Evolutionary conservation across 768 basidiomycete genomes (phyloP), one percentile per base, ranked within the genome.

Genomic region (Tylopilus plumbeoviolaceoides): DNA sequence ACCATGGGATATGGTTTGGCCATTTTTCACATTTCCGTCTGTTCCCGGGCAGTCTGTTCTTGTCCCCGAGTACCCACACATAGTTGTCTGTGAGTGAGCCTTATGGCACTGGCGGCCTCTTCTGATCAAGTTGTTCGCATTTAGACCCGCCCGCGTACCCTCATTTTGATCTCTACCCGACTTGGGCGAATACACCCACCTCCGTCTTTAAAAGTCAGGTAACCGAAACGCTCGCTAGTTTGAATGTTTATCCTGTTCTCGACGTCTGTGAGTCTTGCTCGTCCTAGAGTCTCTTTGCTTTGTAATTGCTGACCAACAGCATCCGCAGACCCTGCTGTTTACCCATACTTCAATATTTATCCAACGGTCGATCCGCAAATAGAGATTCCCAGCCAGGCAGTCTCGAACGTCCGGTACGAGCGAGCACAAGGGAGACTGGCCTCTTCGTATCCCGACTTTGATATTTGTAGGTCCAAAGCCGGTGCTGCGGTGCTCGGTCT

Each of bases 311-410:
- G 51, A 64, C 67, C 45, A 50, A 62, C n/a, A 60, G 7, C 23
- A 17, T 66, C 50, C 66, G 47, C 44, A 76, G 76, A 76, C 54
- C 70, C 68, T 8, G 51, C 67, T 17, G 56, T 65, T 30, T 80
- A 78, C 59, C 77, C 79, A 27, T 53, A 72, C 59, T 65, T 78
- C 35, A 63, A 72, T 48, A 59, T 77, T 21, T 79, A 78, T 62
- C 76, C 76, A 39, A 43, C 14, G 31, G 12, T 52, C 18, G 28
- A 46, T 44, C 15, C 39, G 31, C 49, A 14, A 41, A 25, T 47
- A 42, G 61, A 56, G 39, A 21, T 30, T 8, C 30, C 30, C 12
- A 17, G 12, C n/a, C 46, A 23, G 20, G 40, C 11, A 4, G n/a
- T 25, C 21, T 28, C 45, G 5, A 41, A 17, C 17, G 43, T 47